A percentile compares a stretch with the other conserved stretches of the same genome.
These are phyloP conservation scores for Solanum acaule DNA, from an alignment of 257 asterid species.

Conservation along the genomic window DNA sequence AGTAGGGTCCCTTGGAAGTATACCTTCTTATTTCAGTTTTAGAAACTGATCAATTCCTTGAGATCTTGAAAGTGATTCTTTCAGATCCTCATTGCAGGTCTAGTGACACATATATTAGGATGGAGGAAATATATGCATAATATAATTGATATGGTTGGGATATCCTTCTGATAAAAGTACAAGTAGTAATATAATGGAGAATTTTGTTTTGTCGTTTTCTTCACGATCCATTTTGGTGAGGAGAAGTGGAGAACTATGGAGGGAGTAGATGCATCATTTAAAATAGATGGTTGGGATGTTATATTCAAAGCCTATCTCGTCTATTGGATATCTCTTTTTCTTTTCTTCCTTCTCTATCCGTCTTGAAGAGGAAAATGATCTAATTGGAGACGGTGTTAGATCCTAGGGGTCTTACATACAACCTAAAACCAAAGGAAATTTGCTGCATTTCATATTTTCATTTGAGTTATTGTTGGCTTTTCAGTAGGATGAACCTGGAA, in stretches of 20 bases:
- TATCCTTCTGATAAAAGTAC: too few relatives aligned
- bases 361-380: neutral
- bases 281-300: neutral
- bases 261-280: neutral
- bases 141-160: too few relatives aligned
- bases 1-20: neutral
- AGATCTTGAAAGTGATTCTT: too few relatives aligned
- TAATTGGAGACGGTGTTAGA: neutral
- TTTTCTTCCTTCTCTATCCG: neutral
- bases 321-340: neutral
- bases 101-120: too few relatives aligned
- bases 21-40: neutral
- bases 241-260: neutral
- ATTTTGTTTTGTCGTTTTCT: neutral
- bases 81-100: too few relatives aligned
- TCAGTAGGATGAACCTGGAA: neutral
- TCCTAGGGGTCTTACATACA: neutral
- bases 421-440: neutral
- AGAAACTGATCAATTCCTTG: too few relatives aligned
- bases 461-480: neutral
- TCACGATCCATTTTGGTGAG: neutral
- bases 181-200: neutral
- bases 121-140: too few relatives aligned
- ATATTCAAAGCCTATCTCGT: neutral
- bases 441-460: neutral